A percentile compares a stretch with the other conserved stretches of the same genome.
These are phyloP conservation scores for Cyclocybe cylindracea DNA, from an alignment of 768 basidiomycete genomes.

Conservation along the genomic window DNA sequence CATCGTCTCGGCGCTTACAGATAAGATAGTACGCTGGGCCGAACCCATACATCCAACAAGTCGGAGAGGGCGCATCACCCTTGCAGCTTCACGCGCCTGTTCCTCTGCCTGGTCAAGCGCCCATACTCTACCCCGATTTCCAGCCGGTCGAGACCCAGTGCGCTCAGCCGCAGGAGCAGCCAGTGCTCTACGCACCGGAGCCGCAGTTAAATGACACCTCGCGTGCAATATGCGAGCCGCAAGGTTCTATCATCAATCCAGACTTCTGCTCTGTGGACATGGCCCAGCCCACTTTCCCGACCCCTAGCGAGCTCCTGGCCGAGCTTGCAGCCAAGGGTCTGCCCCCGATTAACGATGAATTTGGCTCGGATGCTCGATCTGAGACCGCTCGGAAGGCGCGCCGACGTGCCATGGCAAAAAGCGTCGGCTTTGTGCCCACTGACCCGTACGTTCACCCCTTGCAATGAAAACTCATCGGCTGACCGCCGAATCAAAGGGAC, in stretches of 20 bases:
- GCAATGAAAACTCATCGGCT: slow-evolving; percentile 3
- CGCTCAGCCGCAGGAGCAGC: no score
- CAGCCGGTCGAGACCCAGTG: not conserved
- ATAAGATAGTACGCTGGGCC: no score
- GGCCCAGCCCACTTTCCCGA: slow-evolving; percentile 50
- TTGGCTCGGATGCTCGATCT: slow-evolving; percentile 10
- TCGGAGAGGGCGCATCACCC: not conserved
- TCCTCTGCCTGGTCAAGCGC: slow-evolving; percentile 10
- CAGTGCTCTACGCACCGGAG: not conserved
- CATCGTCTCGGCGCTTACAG: no score
- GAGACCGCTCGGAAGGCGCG: slow-evolving; percentile 59
- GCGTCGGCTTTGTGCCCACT: slow-evolving; percentile 56
- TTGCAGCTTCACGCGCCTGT: slow-evolving; percentile 14
- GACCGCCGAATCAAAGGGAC: slow-evolving; percentile 40
- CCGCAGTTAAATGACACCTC: slow-evolving; percentile 2
- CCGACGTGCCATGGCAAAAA: slow-evolving; percentile 56
- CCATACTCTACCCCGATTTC: slow-evolving; percentile 9
- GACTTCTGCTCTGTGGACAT: slow-evolving; percentile 1
- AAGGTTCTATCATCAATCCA: slow-evolving; percentile 6
- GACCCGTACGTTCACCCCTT: slow-evolving; percentile 51
- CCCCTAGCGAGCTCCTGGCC: slow-evolving; percentile 62
- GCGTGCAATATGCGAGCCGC: slow-evolving; percentile 8
- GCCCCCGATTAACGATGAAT: slow-evolving; percentile 7
- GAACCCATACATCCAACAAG: not conserved
- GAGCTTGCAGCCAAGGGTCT: slow-evolving; percentile 34